Percentiles rank a stretch among this genome's conserved stretches.
Conservation (phyloP, 768 basidiomycete genomes). For the Boletus pseudopeckii region DNA sequence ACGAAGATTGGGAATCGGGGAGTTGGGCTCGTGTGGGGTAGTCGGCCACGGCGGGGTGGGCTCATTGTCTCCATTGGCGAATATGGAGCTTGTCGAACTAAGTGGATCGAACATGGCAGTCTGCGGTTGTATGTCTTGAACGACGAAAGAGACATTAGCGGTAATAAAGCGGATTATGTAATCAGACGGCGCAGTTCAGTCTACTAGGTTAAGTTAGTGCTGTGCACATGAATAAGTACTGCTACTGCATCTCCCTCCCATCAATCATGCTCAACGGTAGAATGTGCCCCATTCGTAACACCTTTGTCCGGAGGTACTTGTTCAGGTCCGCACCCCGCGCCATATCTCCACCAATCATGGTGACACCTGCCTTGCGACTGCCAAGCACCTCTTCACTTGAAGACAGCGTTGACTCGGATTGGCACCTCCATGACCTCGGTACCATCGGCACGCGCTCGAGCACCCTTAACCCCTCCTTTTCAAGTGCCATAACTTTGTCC, state of each 20-base stretch:
- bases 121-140: background rate
- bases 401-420: slow-evolving; percentile 13
- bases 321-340: slow-evolving; percentile 85
- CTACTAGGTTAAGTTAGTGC: background rate
- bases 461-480: slow-evolving; percentile 75
- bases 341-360: slow-evolving; percentile 75
- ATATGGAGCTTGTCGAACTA: slow-evolving; percentile 49
- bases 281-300: slow-evolving; percentile 97
- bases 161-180: slow-evolving; percentile 13
- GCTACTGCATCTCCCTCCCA: background rate
- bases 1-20: slow-evolving; percentile 68
- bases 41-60: slow-evolving; percentile 72
- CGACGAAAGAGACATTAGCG: background rate
- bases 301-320: slow-evolving; percentile 92
- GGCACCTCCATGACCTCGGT: slow-evolving; percentile 74
- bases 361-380: slow-evolving; percentile 56
- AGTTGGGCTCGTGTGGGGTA: slow-evolving; percentile 69
- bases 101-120: slow-evolving; percentile 70
- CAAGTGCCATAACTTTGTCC: slow-evolving; percentile 88
- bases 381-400: slow-evolving; percentile 10
- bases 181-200: background rate
- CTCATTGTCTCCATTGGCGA: slow-evolving; percentile 47
- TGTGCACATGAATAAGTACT: background rate
- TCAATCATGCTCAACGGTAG: slow-evolving; percentile 46
- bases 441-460: slow-evolving; percentile 91